phyloP scores from a whole-genome alignment of 2,329 filamentous ascomycete genomes.

The Pseudopithomyces maydicus region DNA sequence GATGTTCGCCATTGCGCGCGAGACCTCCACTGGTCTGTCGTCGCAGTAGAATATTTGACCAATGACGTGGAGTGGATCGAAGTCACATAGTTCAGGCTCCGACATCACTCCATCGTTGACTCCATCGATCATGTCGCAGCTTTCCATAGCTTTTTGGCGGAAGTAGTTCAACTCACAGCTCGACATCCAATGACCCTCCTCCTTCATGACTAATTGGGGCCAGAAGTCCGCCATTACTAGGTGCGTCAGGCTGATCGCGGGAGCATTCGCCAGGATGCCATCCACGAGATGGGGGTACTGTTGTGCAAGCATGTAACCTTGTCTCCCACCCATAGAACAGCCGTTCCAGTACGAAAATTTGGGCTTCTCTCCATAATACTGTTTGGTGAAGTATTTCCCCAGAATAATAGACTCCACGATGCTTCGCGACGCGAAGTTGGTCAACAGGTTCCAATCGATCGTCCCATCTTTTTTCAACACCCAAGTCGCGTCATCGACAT shows the following conservation, averaged over 20 bases:
- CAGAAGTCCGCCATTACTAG: slow-evolving; percentile 27
- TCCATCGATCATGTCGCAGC: slow-evolving; percentile 34
- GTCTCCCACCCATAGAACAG: slow-evolving; percentile 42
- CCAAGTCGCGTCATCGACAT: slow-evolving; percentile 22
- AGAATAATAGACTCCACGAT: slow-evolving; percentile 43
- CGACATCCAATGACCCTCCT: slow-evolving; percentile 22
- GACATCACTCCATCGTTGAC: slow-evolving; percentile 41
- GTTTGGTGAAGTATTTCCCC: slow-evolving; percentile 38
- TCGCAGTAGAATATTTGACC: slow-evolving; percentile 23
- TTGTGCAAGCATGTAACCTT: slow-evolving; percentile 42
- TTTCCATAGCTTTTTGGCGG: slow-evolving; percentile 21
- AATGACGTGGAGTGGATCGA: slow-evolving; percentile 20
- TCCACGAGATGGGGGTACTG: slow-evolving; percentile 37
- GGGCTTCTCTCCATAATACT: slow-evolving; percentile 40
- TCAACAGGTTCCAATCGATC: slow-evolving; percentile 37
- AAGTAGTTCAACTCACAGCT: slow-evolving; percentile 36
- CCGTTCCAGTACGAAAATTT: slow-evolving; percentile 43
- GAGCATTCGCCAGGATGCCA: slow-evolving; percentile 42
- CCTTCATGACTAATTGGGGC: slow-evolving; percentile 37
- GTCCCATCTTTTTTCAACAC: slow-evolving; percentile 25
- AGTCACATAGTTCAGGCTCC: slow-evolving; percentile 31
- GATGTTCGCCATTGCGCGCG: slow-evolving; percentile 25
- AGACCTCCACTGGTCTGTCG: slow-evolving; percentile 21
- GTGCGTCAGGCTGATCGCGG: slow-evolving; percentile 31
- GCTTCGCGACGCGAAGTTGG: slow-evolving; percentile 46